These are phyloP conservation scores for Ustilago hordei DNA, from an alignment of 1,284 basidiomycete genomes.

Conservation along the genomic window DNA sequence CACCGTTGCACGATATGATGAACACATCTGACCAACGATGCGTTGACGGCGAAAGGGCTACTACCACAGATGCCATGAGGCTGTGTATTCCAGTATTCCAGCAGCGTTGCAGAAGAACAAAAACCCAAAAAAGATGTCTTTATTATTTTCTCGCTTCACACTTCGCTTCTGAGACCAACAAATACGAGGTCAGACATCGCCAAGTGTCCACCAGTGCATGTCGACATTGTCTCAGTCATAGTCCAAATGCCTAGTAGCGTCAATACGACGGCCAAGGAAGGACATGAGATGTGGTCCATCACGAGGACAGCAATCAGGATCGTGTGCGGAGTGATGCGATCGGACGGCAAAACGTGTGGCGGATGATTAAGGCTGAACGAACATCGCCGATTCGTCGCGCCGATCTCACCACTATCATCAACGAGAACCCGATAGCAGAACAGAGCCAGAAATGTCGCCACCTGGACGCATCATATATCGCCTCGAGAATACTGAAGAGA, in stretches of 20 bases:
- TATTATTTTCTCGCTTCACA: not conserved
- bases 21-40: not conserved
- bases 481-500: too few relatives aligned
- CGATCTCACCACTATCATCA: not conserved
- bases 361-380: not conserved
- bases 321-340: too few relatives aligned
- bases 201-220: not conserved
- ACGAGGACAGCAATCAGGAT: too few relatives aligned
- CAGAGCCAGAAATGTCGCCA: slow-evolving; percentile 7
- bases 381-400: slow-evolving; percentile 2
- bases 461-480: slow-evolving; percentile 8
- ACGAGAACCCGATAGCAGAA: not conserved
- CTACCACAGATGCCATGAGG: not conserved
- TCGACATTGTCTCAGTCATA: not conserved
- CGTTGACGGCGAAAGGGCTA: too few relatives aligned
- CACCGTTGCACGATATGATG: not conserved
- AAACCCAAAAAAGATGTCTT: not conserved
- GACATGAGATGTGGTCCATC: not conserved
- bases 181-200: slow-evolving; percentile 8
- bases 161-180: slow-evolving; percentile 13
- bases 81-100: not conserved
- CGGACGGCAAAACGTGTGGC: too few relatives aligned
- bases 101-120: not conserved
- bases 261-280: not conserved
- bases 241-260: not conserved